Conservation (phyloP, 331 rosid species). For the Acacia pycnantha region DNA sequence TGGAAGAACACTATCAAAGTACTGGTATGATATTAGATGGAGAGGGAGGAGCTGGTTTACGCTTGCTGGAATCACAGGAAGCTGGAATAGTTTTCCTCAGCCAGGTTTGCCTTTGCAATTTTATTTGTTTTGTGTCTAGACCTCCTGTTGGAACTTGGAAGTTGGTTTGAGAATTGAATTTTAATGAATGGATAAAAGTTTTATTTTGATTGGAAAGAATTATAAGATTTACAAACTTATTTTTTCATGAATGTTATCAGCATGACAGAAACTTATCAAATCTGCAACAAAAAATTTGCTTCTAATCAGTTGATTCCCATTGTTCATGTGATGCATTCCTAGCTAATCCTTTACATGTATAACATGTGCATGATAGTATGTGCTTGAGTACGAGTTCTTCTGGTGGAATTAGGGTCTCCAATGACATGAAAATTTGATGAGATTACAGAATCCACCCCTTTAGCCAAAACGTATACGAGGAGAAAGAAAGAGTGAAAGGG, state of each 20-base stretch:
- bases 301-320: background rate
- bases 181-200: background rate
- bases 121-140: background rate
- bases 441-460: background rate
- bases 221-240: background rate
- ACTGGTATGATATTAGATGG: slow-evolving; percentile 39
- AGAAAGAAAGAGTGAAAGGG: background rate
- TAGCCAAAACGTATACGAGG: background rate
- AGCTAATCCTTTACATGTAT: background rate
- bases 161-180: slow-evolving; percentile 2
- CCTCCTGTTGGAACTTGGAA: slow-evolving; percentile 5
- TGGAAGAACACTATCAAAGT: slow-evolving; percentile 70
- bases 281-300: background rate
- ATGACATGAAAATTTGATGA: background rate
- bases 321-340: background rate
- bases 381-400: background rate
- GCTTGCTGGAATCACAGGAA: slow-evolving; percentile 67
- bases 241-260: background rate
- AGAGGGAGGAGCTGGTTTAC: slow-evolving; percentile 51
- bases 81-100: slow-evolving; percentile 71
- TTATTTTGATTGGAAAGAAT: background rate
- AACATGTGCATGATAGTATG: background rate
- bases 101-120: slow-evolving; percentile 54
- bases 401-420: background rate
- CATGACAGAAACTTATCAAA: background rate